Evolutionary conservation across 441 rosid species (phyloP).

Genomic region (Kokia cookei): DNA sequence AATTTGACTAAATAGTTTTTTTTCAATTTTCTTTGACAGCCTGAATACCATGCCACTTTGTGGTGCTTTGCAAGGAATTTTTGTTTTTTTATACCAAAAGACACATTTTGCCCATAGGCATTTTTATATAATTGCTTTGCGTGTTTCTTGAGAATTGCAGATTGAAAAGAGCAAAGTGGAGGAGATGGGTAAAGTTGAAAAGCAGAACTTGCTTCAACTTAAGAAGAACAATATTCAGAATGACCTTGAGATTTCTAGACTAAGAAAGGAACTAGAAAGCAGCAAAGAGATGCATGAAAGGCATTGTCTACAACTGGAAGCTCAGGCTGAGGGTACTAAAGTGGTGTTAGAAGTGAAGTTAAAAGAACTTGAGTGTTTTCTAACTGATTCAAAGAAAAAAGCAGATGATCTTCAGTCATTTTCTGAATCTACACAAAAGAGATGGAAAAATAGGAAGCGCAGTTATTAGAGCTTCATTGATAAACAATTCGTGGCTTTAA

Average conservation of each 20-base stretch:
- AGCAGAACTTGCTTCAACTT: constrained; percentile 44
- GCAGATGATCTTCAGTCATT: constrained; percentile 65
- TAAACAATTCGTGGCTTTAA: constrained; percentile 45
- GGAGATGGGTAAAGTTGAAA: constrained; percentile 66
- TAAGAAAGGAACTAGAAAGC: constrained; percentile 57
- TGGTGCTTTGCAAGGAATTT: neutral
- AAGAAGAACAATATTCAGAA: constrained; percentile 51
- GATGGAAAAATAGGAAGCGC: constrained; percentile 61
- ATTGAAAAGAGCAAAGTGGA: constrained; percentile 62
- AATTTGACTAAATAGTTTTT: neutral
- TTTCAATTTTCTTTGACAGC: neutral
- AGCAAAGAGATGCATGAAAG: constrained; percentile 44
- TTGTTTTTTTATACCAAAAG: neutral
- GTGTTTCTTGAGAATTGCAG: constrained; percentile 36
- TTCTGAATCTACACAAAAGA: constrained; percentile 48
- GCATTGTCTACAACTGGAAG: constrained; percentile 51
- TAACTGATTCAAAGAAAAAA: constrained; percentile 51
- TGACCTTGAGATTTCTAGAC: constrained; percentile 49
- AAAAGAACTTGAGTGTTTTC: constrained; percentile 49
- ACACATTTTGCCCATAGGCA: neutral
- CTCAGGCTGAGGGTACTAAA: constrained; percentile 40
- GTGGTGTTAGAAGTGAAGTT: constrained; percentile 47
- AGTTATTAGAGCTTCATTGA: constrained; percentile 43
- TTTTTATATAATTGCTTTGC: neutral
- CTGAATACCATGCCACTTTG: neutral